Evolutionary conservation across 139 green algal genomes (phyloP).

Genomic region (Chlorella vulgaris): DNA sequence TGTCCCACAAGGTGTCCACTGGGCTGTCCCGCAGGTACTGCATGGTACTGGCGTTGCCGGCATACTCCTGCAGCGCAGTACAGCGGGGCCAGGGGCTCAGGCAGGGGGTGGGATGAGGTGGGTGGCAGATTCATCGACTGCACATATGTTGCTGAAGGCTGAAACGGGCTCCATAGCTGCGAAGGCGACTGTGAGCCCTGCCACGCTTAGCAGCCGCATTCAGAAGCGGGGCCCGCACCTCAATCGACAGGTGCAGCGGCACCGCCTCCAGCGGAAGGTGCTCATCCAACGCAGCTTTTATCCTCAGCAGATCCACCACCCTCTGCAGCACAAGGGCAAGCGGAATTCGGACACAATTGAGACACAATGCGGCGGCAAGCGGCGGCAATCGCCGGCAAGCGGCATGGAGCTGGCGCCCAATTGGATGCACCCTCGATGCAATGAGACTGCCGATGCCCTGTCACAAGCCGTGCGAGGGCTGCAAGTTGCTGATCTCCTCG

Average conservation of each 20-base stretch:
- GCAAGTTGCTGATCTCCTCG: neutral
- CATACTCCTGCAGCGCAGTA: neutral
- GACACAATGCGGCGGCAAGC: no score
- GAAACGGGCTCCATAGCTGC: no score
- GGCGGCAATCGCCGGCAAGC: no score
- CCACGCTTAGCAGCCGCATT: no score
- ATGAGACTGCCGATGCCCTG: no score
- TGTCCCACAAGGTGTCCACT: slow-evolving; percentile 9
- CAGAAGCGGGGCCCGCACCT: neutral
- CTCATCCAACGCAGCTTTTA: slow-evolving; percentile 6
- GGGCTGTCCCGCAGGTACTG: slow-evolving; percentile 24
- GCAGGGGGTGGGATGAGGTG: no score
- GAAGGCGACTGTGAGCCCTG: no score
- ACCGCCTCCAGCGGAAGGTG: neutral
- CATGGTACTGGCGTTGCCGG: slow-evolving; percentile 18
- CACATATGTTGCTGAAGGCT: no score
- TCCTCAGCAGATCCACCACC: slow-evolving; percentile 22
- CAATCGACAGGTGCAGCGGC: neutral
- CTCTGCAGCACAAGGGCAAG: neutral
- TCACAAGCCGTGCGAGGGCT: no score
- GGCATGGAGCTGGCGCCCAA: no score
- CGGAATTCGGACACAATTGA: no score
- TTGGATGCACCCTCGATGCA: no score
- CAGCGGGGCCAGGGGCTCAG: neutral
- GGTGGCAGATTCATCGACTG: neutral